Evolutionary conservation across 352 stramenopile genomes (phyloP), one percentile per base, ranked within the genome.

Genomic region (Phytophthora europaea): DNA sequence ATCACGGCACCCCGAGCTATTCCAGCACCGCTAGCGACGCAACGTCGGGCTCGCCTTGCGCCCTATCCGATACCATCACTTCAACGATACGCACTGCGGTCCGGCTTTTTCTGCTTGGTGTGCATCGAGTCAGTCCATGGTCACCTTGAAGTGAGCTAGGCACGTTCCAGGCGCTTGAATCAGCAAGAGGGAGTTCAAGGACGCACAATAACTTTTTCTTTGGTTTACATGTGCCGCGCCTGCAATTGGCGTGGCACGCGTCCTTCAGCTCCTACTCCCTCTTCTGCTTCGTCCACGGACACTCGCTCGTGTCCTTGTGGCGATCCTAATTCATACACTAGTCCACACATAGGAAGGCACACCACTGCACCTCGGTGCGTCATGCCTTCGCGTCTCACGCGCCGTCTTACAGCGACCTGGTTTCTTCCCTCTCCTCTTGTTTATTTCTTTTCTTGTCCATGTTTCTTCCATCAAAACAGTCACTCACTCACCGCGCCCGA

Each of bases 401-500:
- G 33, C 67, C 67, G 57, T 16, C 22, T 22, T 15, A 47, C 47
- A 53, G 43, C 55, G 36, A 51, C 18, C 60, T 26, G 38, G 36
- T 73, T 72, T 57, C 61, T 53, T 61, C 65, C 65, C 59, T 73
- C 64, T 73, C 38, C 61, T 68, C 45, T 71, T 80, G 48, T 82
- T 79, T 77, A 72, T 80, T 82, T 75, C 28, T 75, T 74, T 71
- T 74, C 65, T 78, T 67, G 65, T 70, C 43, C 70, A 82, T 82
- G 75, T 82, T 84, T 84, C 78, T 84, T 82, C 75, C 73, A 75
- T 82, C 75, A 84, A 84, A 84, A 84, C 78, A 84, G 69, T 80
- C 75, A 82, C 63, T 78, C 62, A 79, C 72, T 69, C 62, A 69
- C 45, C 8, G 61, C 72, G 54, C 63, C 33, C 61, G 55, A 69